phyloP scores from a whole-genome alignment of 139 green algal genomes.

The Desmodesmus armatus region DNA sequence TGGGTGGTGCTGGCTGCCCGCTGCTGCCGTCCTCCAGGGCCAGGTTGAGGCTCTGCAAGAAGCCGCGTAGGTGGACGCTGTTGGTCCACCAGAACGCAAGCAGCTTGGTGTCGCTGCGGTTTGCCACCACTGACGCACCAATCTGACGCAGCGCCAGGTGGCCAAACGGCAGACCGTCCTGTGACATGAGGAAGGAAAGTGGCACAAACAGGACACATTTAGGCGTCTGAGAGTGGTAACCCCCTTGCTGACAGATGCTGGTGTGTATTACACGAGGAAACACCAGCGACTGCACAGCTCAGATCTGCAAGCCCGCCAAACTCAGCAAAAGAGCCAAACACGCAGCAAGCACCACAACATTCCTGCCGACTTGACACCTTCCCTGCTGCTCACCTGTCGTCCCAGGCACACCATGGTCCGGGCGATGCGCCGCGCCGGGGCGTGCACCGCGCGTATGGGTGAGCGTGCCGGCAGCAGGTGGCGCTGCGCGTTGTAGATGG shows the following conservation, averaged over 20 bases:
- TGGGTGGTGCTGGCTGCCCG: background rate
- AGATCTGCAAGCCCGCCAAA: no score
- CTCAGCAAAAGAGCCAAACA: no score
- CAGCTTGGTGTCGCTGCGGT: conserved; percentile 51
- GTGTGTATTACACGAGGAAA: background rate
- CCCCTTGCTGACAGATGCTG: background rate
- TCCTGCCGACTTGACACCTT: no score
- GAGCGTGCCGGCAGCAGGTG: background rate
- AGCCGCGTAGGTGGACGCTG: conserved; percentile 59
- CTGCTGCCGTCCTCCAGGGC: conserved; percentile 22
- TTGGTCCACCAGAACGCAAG: conserved; percentile 71
- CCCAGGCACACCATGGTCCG: conserved; percentile 81
- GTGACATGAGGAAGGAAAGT: no score
- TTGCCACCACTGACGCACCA: conserved; percentile 28
- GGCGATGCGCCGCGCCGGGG: conserved; percentile 77
- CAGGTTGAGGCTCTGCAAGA: conserved; percentile 57
- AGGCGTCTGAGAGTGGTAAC: no score
- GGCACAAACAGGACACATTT: no score
- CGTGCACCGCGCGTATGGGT: conserved; percentile 57
- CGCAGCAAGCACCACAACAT: no score
- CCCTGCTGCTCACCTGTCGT: conserved; percentile 48
- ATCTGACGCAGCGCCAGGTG: conserved; percentile 66
- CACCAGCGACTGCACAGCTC: no score
- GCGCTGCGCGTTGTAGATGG: conserved; percentile 68
- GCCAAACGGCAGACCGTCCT: conserved; percentile 68